Evolutionary conservation across 2,329 filamentous ascomycete genomes (phyloP).

Genomic region (Lojkania enalia): DNA sequence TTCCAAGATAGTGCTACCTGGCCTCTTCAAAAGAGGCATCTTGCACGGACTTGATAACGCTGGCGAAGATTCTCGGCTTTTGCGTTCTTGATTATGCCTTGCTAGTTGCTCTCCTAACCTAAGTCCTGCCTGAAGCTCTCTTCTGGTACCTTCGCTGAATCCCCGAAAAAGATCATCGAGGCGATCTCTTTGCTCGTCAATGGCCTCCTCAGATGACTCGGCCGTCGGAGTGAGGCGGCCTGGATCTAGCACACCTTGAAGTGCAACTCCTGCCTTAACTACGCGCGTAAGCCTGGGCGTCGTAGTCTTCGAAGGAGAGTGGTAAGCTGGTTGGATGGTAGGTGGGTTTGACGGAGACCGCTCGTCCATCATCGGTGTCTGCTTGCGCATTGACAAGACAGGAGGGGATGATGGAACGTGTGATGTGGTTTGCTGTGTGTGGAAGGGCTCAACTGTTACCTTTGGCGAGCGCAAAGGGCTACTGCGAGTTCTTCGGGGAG

Average conservation of each 20-base stretch:
- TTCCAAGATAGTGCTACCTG: slow-evolving; percentile 27
- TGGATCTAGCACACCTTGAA: slow-evolving; percentile 43
- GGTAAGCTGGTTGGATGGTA: slow-evolving; percentile 24
- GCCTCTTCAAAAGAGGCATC: slow-evolving; percentile 8
- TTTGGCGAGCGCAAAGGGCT: slow-evolving; percentile 9
- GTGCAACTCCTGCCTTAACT: slow-evolving; percentile 44
- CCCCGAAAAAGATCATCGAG: slow-evolving; percentile 45
- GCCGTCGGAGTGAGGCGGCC: slow-evolving; percentile 30
- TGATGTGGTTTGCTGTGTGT: slow-evolving; percentile 6
- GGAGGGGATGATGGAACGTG: slow-evolving; percentile 18
- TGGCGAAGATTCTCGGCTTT: slow-evolving; percentile 18
- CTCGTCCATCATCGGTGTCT: slow-evolving; percentile 33
- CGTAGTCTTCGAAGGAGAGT: slow-evolving; percentile 25
- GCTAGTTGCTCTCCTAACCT: slow-evolving; percentile 46
- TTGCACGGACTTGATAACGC: slow-evolving; percentile 24
- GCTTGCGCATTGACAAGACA: slow-evolving; percentile 21
- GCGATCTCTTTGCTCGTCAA: slow-evolving; percentile 25
- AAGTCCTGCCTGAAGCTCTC: slow-evolving; percentile 44
- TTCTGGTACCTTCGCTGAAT: slow-evolving; percentile 45
- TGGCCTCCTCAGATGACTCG: slow-evolving; percentile 19
- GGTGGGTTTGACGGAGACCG: slow-evolving; percentile 37
- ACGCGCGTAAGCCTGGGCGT: slow-evolving; percentile 40
- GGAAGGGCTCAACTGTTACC: slow-evolving; percentile 14
- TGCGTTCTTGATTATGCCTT: slow-evolving; percentile 20
- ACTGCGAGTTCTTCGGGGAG: slow-evolving; percentile 2